Evolutionary conservation across 164 flowering plant genomes (phyloP).

Genomic region (Sedum album): DNA sequence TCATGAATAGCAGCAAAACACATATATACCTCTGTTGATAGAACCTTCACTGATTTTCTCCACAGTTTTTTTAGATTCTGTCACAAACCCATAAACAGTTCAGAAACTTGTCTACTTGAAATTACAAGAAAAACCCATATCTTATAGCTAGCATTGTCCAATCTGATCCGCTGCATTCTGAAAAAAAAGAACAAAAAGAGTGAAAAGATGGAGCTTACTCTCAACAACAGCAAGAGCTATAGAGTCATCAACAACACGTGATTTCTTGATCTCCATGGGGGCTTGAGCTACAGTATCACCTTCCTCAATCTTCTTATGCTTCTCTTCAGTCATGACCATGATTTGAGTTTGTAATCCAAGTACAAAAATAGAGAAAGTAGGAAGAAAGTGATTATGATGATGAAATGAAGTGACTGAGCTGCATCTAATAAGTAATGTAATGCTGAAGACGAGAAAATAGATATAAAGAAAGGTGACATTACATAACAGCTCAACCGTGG

Average conservation of each 20-base stretch:
- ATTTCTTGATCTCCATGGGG: too few species aligned
- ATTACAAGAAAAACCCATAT: neutral
- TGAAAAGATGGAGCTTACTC: neutral
- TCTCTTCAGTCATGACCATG: neutral
- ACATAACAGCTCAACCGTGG: neutral
- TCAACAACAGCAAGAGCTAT: neutral
- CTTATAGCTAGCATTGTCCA: neutral
- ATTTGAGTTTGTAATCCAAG: neutral
- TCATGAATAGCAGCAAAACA: neutral
- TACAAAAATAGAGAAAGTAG: neutral
- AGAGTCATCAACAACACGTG: neutral
- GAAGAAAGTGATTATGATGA: neutral
- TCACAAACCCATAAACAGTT: neutral
- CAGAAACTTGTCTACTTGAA: neutral
- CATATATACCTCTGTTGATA: constrained; percentile 19
- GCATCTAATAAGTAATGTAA: neutral
- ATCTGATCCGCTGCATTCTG: neutral
- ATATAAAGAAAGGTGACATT: neutral
- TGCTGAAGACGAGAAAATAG: neutral
- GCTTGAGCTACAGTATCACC: neutral
- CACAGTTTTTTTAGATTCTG: constrained; percentile 14
- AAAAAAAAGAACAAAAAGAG: too few species aligned
- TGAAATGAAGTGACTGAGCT: neutral
- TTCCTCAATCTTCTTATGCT: neutral
- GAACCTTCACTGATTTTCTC: constrained; percentile 19